Conservation (phyloP, 1,139 yeast genomes). For the Geotrichum citri-aurantii region DNA sequence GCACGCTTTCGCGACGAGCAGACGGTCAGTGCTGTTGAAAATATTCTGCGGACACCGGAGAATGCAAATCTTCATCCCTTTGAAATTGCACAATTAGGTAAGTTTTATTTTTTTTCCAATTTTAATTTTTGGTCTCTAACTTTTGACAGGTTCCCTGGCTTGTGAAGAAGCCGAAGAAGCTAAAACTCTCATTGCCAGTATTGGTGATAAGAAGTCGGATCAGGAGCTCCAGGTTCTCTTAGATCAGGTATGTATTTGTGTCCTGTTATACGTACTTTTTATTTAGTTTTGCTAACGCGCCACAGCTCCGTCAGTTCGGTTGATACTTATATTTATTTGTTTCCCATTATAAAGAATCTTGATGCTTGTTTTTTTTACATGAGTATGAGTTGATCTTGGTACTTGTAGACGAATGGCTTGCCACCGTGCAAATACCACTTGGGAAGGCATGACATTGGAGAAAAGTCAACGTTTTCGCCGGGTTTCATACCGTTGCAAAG, state of each 20-base stretch:
- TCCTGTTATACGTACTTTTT: background rate
- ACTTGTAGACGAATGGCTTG: constrained; percentile 31
- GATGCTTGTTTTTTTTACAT: background rate
- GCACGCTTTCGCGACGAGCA: constrained; percentile 88
- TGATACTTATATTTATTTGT: constrained; percentile 17
- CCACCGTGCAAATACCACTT: constrained; percentile 73
- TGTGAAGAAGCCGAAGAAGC: constrained; percentile 99
- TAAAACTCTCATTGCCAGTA: constrained; percentile 84
- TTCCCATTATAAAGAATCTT: background rate
- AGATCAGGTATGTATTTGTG: constrained; percentile 55
- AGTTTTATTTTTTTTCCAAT: constrained; percentile 5
- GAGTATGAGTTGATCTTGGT: constrained; percentile 21
- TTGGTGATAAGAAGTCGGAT: constrained; percentile 72
- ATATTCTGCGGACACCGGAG: constrained; percentile 65
- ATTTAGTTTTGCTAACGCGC: constrained; percentile 5
- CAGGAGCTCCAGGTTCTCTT: constrained; percentile 81
- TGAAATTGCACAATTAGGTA: constrained; percentile 78
- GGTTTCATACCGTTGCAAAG: constrained; percentile 49
- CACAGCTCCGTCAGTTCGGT: constrained; percentile 30
- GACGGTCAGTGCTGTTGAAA: constrained; percentile 90
- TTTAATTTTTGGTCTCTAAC: background rate
- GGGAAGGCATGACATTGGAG: constrained; percentile 65
- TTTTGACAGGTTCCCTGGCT: constrained; percentile 63
- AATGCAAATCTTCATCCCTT: constrained; percentile 79
- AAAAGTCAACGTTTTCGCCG: constrained; percentile 50